Evolutionary conservation across 345 rosid species (phyloP).

Genomic region (Ricinus communis): DNA sequence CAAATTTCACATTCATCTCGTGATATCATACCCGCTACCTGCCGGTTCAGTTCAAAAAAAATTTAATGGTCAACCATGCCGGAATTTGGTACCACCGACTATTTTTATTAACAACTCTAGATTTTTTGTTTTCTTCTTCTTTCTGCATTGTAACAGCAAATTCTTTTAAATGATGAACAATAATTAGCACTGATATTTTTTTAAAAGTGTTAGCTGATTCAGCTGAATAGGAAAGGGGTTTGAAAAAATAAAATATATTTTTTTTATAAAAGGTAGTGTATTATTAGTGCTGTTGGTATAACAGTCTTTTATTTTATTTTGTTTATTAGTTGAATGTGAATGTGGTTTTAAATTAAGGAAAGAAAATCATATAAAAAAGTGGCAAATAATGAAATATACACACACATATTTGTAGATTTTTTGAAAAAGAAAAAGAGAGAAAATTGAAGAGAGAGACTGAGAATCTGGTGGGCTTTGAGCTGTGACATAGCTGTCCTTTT

Average conservation of each 20-base stretch:
- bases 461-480: constrained; percentile 71
- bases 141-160: neutral
- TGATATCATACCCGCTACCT: neutral
- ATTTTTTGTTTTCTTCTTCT: neutral
- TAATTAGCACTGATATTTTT: neutral
- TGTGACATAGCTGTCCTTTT: constrained; percentile 80
- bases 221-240: too few species aligned
- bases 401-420: too few species aligned
- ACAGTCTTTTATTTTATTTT: too few species aligned
- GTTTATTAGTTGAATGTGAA: too few species aligned
- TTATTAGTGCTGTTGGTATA: too few species aligned
- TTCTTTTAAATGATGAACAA: constrained; percentile 5
- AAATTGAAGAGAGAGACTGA: constrained; percentile 35
- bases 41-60: neutral
- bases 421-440: neutral
- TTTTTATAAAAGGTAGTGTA: too few species aligned
- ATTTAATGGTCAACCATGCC: neutral
- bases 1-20: constrained; percentile 5
- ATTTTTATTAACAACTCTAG: neutral
- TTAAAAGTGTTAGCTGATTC: too few species aligned
- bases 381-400: neutral
- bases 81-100: constrained; percentile 15
- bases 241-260: too few species aligned
- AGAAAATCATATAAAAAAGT: neutral
- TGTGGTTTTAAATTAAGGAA: too few species aligned